Evolutionary conservation across 257 asterid species (phyloP), one percentile per base, ranked within the genome.

Genomic region (Echium plantagineum): DNA sequence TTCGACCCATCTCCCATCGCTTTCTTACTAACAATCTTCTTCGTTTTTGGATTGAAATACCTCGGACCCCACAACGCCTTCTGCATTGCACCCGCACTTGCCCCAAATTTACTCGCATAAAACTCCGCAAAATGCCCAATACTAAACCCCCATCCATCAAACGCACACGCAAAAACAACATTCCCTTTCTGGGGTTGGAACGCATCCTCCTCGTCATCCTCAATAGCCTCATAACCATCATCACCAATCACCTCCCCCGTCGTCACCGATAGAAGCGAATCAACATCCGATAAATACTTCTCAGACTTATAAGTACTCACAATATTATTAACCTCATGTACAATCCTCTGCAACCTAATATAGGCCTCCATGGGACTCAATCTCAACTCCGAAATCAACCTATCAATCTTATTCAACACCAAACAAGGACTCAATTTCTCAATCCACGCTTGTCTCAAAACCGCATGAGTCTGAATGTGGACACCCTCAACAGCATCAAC

Each of bases 131-230:
- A 90, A 65, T 75, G 82, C 52, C 68, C 56, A 60, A 85, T 75
- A 60, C 83, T 72, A 68, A 90, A 90, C 31, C 96, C 98, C 98
- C 98, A 90, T 49, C 98, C 98, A 67, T 90, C 98, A 15, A 87
- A 73, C 10, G 90, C 98, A 79, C 98, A 87, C 0, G 82, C 96
- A 76, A 90, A 90, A 42, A 82, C 85, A 48, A 90, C 98, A 64
- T 90, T 90, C 57, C 98, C 98, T 68, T 90, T 90, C 74, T 90
- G 98, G 9, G 98, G 98, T 66, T 87, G 98, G 63, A 90, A 90
- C 4, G 90, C 72, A 59, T 90, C 98, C 83, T 87, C 98, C 64
- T 87, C 96, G 4, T 90, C 98, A 51, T 90, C 94, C 65, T 90
- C 96, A 12, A 84, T 35, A 18, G 72, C 69, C 66, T 85, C 95